Base-by-base conservation (phyloP, 2,329 filamentous ascomycete species). In the Macrophomina pseudophaseolina region DNA sequence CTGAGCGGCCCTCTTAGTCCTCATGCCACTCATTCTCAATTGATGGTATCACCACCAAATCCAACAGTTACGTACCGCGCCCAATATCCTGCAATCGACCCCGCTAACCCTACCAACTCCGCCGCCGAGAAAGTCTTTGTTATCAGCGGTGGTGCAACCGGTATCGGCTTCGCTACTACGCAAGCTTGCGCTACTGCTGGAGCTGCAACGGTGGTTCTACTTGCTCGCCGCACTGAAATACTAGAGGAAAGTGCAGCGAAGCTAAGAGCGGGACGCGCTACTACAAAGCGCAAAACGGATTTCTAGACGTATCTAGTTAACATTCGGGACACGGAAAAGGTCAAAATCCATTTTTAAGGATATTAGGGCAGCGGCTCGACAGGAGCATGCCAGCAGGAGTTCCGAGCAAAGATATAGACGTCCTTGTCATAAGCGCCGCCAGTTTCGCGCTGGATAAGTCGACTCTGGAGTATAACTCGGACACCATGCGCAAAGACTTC, bases 141-240 rank as follows among this genome's bases (percentile, higher is more conserved):
- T 11, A 69, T 77, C 32, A 76, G 74, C 7, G 74, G 75, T 18
- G 75, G 70, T 33, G 71, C 68, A 11, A 63, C 60, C 9, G 73
- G 74, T 8, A 73, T 79, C n/a, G 76, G 76, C 5, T 65, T 38
- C 32, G 70, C 63, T 11, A 74, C 70, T 18, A 71, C 72, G 12
- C 40, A 46, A 11, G 66, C 69, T 3, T 78, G 83, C 69, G 75
- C 78, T 7, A 66, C 71, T 1, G 83, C 83, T 0, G 74, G 75
- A 0, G 80, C 81, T 5, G 64, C 73, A 2, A 72, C 69, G 1
- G 72, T 84, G 30, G 75, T 80, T 7, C 72, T 86, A 42, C 66
- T 79, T 0, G 80, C 77, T 8, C 80, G 82, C 7, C 77, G 76
- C 2, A 35, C 69, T 0, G 70, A 72, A 5, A 70, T 71, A 1